Evolutionary conservation across 2,329 filamentous ascomycete genomes (phyloP).

Genomic region (Talaromyces sp.): DNA sequence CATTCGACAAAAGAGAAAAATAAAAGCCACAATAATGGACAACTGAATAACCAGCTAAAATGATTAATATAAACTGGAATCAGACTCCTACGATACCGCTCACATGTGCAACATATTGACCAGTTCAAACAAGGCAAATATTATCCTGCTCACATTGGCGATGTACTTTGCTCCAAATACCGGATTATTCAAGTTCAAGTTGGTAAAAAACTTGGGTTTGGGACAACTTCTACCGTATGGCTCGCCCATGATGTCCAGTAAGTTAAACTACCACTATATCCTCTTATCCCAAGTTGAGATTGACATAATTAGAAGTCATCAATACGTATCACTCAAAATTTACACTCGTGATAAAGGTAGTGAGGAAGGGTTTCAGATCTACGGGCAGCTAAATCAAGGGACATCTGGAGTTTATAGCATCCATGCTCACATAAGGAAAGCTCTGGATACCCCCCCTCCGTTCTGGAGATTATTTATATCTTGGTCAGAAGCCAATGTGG

Average conservation of each 20-base stretch:
- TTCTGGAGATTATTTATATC: slow-evolving; percentile 33
- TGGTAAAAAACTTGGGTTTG: slow-evolving; percentile 37
- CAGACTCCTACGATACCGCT: too few species aligned
- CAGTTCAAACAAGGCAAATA: slow-evolving; percentile 24
- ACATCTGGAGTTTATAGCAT: slow-evolving; percentile 3
- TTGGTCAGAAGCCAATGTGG: slow-evolving; percentile 42
- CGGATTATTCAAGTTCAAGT: too few species aligned
- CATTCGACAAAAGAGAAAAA: too few species aligned
- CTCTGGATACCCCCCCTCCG: slow-evolving; percentile 16
- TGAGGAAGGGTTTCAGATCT: slow-evolving; percentile 8
- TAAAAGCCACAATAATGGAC: not conserved
- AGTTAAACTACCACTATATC: slow-evolving; percentile 8
- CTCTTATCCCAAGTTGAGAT: slow-evolving; percentile 2
- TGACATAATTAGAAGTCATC: slow-evolving; percentile 6
- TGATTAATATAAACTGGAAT: too few species aligned
- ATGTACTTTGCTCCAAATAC: slow-evolving; percentile 31
- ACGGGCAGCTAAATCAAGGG: slow-evolving; percentile 4
- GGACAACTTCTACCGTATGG: slow-evolving; percentile 33
- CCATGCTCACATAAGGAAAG: slow-evolving; percentile 9
- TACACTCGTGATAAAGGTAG: slow-evolving; percentile 3
- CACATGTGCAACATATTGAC: too few species aligned
- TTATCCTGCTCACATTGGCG: slow-evolving; percentile 29
- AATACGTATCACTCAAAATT: slow-evolving; percentile 11
- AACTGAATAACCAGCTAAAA: too few species aligned
- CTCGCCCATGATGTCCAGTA: slow-evolving; percentile 33